Conservation (phyloP, 2,329 filamentous ascomycete species). For the Aaosphaeria arxii region DNA sequence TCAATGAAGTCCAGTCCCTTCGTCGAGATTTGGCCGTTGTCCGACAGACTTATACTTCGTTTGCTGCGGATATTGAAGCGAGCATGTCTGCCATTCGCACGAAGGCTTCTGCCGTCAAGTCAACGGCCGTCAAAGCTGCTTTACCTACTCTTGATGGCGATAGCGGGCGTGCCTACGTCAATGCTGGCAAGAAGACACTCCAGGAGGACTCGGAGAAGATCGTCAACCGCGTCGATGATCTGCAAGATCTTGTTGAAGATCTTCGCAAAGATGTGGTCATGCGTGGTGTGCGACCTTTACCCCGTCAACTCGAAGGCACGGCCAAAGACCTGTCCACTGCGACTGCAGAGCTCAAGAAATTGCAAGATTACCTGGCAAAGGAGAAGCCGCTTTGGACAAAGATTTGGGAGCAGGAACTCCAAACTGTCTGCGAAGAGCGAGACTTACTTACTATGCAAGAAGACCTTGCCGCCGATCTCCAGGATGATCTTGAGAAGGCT, state of each 20-base stretch:
- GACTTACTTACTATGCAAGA: conserved; percentile 96
- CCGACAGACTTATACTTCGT: conserved; percentile 88
- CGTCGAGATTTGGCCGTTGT: conserved; percentile 87
- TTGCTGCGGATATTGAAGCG: conserved; percentile 81
- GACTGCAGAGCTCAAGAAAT: conserved; percentile 83
- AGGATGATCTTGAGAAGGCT: conserved; percentile 94
- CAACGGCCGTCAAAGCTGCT: conserved; percentile 65
- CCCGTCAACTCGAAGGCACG: conserved; percentile 83
- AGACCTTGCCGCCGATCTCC: conserved; percentile 85
- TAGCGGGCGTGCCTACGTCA: conserved; percentile 81
- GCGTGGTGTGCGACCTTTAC: conserved; percentile 85
- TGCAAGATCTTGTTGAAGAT: conserved; percentile 97
- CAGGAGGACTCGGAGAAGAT: conserved; percentile 85
- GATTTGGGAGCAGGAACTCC: conserved; percentile 97
- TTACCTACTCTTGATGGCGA: conserved; percentile 72
- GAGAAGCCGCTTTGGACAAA: conserved; percentile 98
- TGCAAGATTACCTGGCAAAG: conserved; percentile 85
- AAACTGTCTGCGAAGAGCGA: conserved; percentile 91
- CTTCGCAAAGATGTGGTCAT: conserved; percentile 94
- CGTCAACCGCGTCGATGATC: conserved; percentile 87
- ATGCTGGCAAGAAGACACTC: conserved; percentile 80
- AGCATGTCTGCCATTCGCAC: conserved; percentile 81
- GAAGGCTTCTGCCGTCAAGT: conserved; percentile 80
- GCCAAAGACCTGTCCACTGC: conserved; percentile 82
- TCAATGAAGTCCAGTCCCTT: conserved; percentile 76